These are phyloP conservation scores for Nothophytophthora sp. DNA, from an alignment of 352 stramenopile genomes.

Conservation along the genomic window DNA sequence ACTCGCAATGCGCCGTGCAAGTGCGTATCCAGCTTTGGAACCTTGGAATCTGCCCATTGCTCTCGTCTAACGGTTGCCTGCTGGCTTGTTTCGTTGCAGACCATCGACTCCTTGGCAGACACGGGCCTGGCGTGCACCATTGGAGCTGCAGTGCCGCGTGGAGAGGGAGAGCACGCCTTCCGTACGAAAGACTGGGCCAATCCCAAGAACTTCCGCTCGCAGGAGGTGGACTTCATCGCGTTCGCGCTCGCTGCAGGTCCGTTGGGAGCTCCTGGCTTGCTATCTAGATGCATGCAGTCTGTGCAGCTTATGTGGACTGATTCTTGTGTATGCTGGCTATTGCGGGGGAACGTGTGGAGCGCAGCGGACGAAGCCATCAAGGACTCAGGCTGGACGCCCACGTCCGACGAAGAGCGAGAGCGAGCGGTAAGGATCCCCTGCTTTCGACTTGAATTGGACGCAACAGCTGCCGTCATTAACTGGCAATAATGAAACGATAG, in stretches of 20 bases:
- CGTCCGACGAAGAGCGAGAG: constrained; percentile 67
- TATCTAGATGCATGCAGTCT: too few relatives aligned
- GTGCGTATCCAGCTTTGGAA: too few relatives aligned
- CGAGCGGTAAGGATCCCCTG: too few relatives aligned
- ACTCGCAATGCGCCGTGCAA: constrained; percentile 74
- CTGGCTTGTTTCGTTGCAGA: constrained; percentile 25
- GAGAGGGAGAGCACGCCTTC: constrained; percentile 53
- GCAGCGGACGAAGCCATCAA: constrained; percentile 79
- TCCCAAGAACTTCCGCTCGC: constrained; percentile 59
- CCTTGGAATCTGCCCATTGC: too few relatives aligned
- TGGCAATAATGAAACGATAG: background rate
- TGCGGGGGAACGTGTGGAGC: constrained; percentile 6
- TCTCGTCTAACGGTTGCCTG: constrained; percentile 10
- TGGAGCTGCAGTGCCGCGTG: constrained; percentile 67
- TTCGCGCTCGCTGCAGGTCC: constrained; percentile 82
- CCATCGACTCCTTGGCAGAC: constrained; percentile 53
- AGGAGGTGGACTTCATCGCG: constrained; percentile 87
- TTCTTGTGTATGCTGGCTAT: too few relatives aligned
- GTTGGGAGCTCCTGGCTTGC: too few relatives aligned
- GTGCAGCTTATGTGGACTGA: too few relatives aligned
- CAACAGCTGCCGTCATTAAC: background rate
- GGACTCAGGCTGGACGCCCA: constrained; percentile 66
- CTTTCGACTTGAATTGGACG: too few relatives aligned
- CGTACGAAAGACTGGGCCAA: constrained; percentile 72
- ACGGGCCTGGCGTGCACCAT: constrained; percentile 71